phyloP scores from a whole-genome alignment of 2,329 filamentous ascomycete genomes.

The Aspergillus sojae region DNA sequence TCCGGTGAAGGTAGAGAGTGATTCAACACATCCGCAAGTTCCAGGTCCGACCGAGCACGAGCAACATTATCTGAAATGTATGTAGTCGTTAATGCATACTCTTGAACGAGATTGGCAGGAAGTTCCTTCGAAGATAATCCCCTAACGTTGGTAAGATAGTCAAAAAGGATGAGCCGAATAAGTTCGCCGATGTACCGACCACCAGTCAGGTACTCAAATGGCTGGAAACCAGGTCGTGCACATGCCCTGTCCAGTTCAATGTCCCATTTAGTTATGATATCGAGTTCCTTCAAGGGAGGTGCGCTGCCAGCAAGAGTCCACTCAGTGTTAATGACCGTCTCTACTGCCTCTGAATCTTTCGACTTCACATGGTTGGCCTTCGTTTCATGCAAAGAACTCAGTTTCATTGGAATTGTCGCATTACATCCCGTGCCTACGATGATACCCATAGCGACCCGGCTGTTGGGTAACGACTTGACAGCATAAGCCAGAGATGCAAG shows the following conservation, averaged over 20 bases:
- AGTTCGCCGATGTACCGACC: slow-evolving; percentile 78
- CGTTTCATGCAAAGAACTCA: slow-evolving; percentile 62
- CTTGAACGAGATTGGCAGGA: slow-evolving; percentile 58
- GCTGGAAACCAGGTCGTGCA: slow-evolving; percentile 75
- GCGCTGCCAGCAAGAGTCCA: slow-evolving; percentile 79
- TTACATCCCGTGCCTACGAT: slow-evolving; percentile 83
- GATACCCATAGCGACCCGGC: slow-evolving; percentile 74
- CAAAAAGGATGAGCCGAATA: slow-evolving; percentile 69
- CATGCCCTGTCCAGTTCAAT: slow-evolving; percentile 65
- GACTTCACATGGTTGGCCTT: slow-evolving; percentile 60
- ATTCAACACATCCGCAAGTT: slow-evolving; percentile 49
- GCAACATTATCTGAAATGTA: slow-evolving; percentile 73
- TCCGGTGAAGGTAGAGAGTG: slow-evolving; percentile 58
- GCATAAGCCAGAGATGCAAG: slow-evolving; percentile 76
- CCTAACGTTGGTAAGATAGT: slow-evolving; percentile 59
- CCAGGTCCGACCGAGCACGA: slow-evolving; percentile 49
- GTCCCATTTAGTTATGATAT: slow-evolving; percentile 73
- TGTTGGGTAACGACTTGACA: slow-evolving; percentile 62
- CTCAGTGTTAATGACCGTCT: slow-evolving; percentile 79
- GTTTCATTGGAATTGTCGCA: slow-evolving; percentile 73
- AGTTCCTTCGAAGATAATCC: slow-evolving; percentile 46
- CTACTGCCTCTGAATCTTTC: slow-evolving; percentile 55
- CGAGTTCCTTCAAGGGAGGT: slow-evolving; percentile 61
- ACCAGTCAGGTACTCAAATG: slow-evolving; percentile 82
- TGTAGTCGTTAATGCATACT: slow-evolving; percentile 69